A percentile compares a stretch with the other conserved stretches of the same genome.
Evolutionary conservation across 2,329 filamentous ascomycete species (phyloP).

Genomic region (Neofusicoccum kwambonambiense): DNA sequence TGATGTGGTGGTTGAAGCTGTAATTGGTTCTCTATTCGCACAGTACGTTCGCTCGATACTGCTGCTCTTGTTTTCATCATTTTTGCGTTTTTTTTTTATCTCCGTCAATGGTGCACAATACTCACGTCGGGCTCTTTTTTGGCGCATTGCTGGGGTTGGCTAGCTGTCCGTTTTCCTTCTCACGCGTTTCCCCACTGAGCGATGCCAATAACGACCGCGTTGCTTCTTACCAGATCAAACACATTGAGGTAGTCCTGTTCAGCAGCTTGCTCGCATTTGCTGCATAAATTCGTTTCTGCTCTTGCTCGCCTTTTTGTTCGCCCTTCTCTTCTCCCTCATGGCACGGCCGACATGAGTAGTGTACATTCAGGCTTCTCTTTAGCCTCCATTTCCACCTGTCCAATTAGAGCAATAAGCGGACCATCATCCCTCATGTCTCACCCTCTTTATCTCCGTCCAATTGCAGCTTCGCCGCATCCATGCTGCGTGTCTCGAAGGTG

Average conservation of each 20-base stretch:
- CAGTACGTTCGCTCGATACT: background rate
- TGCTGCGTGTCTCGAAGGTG: background rate
- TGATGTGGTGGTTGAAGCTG: background rate
- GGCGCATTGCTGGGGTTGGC: slow-evolving; percentile 9
- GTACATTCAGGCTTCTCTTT: background rate
- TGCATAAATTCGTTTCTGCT: no score
- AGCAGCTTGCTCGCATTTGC: background rate
- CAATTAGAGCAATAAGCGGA: background rate
- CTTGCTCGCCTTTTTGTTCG: no score
- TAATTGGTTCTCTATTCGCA: background rate
- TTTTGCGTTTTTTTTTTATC: background rate
- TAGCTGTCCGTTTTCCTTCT: background rate
- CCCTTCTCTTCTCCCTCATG: no score
- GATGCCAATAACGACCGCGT: slow-evolving; percentile 3
- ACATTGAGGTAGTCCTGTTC: background rate
- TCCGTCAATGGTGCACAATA: background rate
- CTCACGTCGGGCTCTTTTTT: background rate
- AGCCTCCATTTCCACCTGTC: background rate
- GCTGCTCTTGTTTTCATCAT: background rate
- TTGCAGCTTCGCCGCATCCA: background rate
- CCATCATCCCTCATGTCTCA: background rate
- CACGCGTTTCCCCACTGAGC: background rate
- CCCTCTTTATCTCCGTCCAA: background rate
- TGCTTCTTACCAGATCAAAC: background rate
- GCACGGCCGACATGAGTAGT: background rate